Evolutionary conservation across 2,329 filamentous ascomycete species (phyloP), one percentile per base, ranked within the genome.

Genomic region (Paracoccidioides lutzii): DNA sequence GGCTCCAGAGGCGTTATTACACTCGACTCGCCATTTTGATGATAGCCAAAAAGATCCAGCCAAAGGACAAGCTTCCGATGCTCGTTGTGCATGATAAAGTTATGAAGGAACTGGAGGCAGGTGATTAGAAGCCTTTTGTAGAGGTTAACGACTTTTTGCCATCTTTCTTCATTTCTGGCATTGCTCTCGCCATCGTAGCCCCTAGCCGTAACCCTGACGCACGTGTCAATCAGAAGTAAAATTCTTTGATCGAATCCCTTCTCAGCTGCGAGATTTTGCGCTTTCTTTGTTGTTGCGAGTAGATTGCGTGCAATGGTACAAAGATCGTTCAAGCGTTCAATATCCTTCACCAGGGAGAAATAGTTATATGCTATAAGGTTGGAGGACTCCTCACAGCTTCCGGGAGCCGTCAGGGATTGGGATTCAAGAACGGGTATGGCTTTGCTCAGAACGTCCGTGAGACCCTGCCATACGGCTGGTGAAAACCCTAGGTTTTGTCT

Each of bases 71-170:
- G 73, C 63, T 85, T 84, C 42, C 81, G 73, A 57, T 81, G 76
- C 67, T 85, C 81, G 61, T 85, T 85, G 58, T 81, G 78, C 64
- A 81, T 81, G 49, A 83, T 80, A 51, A 84, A 76, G 60, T 84
- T 84, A 68, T 84, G 82, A 55, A 84, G 68, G 60, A 83, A 83
- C 64, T 84, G 82, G n/a, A 85, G 72, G 59, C 79, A 81, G 2
- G 81, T 83, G 55, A 84, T 83, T 62, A 84, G 72, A 15, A 84
- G 71, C 62, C 81, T 81, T 69, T 85, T 84, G 69, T 82, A 84
- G 3, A 80, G 76, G 63, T 81, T 82, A 59, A 84, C 80, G 55
- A 83, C 79, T 67, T 77, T 78, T 68, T 83, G 80, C 81, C 81
- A 84, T 60, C 80, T 79, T 61, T 83, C 80, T 66, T 84, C 80